These are phyloP conservation scores for Mycena indigotica DNA, from an alignment of 768 basidiomycete species.

Conservation along the genomic window DNA sequence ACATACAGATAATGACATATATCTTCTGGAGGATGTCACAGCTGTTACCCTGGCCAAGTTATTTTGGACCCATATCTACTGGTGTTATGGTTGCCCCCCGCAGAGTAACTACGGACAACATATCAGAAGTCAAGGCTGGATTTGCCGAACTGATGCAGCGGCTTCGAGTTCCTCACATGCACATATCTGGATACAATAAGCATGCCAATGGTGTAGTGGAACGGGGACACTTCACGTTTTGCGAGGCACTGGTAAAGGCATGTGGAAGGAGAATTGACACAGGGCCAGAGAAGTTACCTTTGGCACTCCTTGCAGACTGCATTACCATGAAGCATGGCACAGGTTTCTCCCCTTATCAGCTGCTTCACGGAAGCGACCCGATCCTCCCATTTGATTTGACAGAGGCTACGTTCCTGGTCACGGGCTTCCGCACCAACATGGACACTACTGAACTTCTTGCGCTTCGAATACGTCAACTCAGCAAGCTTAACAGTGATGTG, in stretches of 20 bases:
- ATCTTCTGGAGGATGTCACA: conserved; percentile 29
- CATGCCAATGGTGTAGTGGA: too few species aligned
- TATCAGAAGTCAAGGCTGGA: conserved; percentile 38
- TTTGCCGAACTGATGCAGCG: too few species aligned
- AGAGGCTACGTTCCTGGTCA: too few species aligned
- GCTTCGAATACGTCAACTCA: background rate
- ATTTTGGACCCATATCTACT: conserved; percentile 20
- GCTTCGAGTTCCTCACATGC: too few species aligned
- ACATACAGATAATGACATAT: conserved; percentile 39
- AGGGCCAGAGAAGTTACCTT: conserved; percentile 29
- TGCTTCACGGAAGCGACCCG: background rate
- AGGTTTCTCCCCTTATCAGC: conserved; percentile 23
- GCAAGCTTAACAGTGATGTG: too few species aligned
- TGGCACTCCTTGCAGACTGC: too few species aligned
- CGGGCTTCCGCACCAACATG: too few species aligned
- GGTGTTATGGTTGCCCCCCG: conserved; percentile 29
- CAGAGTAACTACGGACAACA: conserved; percentile 30
- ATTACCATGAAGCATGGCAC: conserved; percentile 25
- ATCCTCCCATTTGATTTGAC: background rate
- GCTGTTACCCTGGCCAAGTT: too few species aligned
- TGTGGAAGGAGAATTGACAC: conserved; percentile 18
- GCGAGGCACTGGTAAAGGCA: conserved; percentile 34
- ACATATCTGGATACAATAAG: too few species aligned
- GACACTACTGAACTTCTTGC: background rate
- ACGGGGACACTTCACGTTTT: conserved; percentile 30